Evolutionary conservation across 2,329 filamentous ascomycete genomes (phyloP), one percentile per base, ranked within the genome.

Genomic region (Diplodia sapinea): DNA sequence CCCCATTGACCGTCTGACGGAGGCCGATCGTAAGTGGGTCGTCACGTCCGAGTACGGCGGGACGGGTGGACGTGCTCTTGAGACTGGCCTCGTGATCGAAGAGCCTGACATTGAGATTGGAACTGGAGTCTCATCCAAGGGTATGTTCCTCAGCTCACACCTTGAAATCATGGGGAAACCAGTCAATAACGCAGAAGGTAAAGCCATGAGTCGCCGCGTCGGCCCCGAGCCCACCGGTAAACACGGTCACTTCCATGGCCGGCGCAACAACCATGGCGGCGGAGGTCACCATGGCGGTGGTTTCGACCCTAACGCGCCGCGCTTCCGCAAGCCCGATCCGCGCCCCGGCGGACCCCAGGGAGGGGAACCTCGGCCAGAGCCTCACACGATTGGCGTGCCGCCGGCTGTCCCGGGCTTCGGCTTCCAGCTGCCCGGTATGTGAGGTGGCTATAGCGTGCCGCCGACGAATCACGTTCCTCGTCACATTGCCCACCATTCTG

Each of bases 51-150:
- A 96, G 71, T 97, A 90, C 76, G 95, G 95, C 71, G 95, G 95
- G 66, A 97, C 92, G 70, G 95, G 94, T 67, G 95, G 94, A 66
- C 86, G 87, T 67, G 82, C 88, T 1, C 92, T 99, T 69, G 90
- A 93, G 75, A 84, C 87, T 15, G 93, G 94, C 51, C 88, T 99
- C 81, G 91, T 94, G 7, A 91, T 99, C 31, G 95, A 99, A 78
- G 95, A 99, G 80, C 95, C 95, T 3, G 95, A 99, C 76, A 99
- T 99, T 73, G 95, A 99, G 80, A 99, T 99, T 68, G 95, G 95
- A 65, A 94, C 94, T 20, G 95, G 95, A 67, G 96, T 99, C 15
- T 97, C 94, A 20, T 97, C 93, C 52, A 99, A 99, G 83, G 51
- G 56, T 68, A 52, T 13, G 51, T 52, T 51, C 3, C 36, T 11